Base-by-base conservation (phyloP, 805 yeast genomes). In the Hanseniaspora meyeri region DNA sequence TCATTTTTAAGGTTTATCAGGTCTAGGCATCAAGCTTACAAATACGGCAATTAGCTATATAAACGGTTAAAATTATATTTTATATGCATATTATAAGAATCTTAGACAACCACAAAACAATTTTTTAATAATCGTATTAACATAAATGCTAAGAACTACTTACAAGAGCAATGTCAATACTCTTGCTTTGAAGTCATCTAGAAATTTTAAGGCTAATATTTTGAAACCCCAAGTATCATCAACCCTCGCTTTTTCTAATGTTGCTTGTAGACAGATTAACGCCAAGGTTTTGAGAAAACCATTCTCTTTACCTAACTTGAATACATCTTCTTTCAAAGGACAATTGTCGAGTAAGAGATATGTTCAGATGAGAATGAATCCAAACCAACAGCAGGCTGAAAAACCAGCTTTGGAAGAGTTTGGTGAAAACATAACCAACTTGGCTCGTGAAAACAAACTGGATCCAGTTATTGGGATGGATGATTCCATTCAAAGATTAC, bases 391-490 rank as follows among this genome's bases (percentile, higher is more conserved):
- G 63, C 75, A 75, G 66, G 62, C 74, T 20, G 83, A 80, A 36
- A 77, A 81, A 60, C 85, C 91, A 0, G 95, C 97, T 0, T 71
- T 91, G 59, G 88, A 88, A 62, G 82, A 83, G 64, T 91, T 73
- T 66, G 98, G 96, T 24, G 78, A 85, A 0, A 91, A 93, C 67
- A 71, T 91, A 60, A 93, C 97, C 0, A 81, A 83, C 58, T 68
- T 91, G 61, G 98, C 98, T 1, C 76, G 77, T 59, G 87, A 86
- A 55, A 97, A 97, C 32, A 87, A 87, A 63, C 74, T 91, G 40
- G 98, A 91, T 65, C 98, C 98, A 0, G 97, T 93, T 24, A 93
- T 91, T 64, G 98, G 98, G 3, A 76, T 97, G 60, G 97, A 93
- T 64, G 96, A 90, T 60, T 97, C 93, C 66, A 93, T 91, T 57